phyloP scores from a whole-genome alignment of 306 rosid species.

The Castanea sativa region DNA sequence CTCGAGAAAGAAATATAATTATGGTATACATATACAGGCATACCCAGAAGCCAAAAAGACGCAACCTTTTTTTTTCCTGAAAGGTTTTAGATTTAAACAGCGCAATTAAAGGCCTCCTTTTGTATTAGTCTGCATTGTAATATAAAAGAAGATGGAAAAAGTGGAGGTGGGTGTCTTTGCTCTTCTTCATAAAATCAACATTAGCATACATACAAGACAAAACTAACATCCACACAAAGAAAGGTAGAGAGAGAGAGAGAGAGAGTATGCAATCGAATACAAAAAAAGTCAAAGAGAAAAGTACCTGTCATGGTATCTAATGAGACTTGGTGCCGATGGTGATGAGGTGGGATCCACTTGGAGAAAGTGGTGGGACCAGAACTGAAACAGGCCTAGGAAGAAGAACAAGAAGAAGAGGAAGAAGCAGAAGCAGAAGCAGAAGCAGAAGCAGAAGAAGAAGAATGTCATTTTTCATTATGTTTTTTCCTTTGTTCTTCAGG shows the following conservation, averaged over 20 bases:
- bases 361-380: slow-evolving; percentile 45
- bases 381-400: slow-evolving; percentile 2
- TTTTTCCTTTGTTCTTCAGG: neutral
- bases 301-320: slow-evolving; percentile 55
- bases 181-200: slow-evolving; percentile 21
- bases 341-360: slow-evolving; percentile 40
- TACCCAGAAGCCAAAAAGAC: slow-evolving; percentile 23
- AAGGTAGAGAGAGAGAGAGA: neutral
- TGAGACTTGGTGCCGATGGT: slow-evolving; percentile 34
- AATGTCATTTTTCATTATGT: slow-evolving; percentile 29
- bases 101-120: slow-evolving; percentile 40
- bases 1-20: neutral
- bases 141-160: slow-evolving; percentile 29
- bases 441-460: slow-evolving; percentile 11
- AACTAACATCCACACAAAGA: slow-evolving; percentile 9
- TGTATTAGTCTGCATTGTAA: slow-evolving; percentile 28
- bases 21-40: slow-evolving; percentile 14
- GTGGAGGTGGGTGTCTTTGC: slow-evolving; percentile 39
- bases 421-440: neutral
- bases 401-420: slow-evolving; percentile 5
- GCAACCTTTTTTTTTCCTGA: slow-evolving; percentile 3
- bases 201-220: slow-evolving; percentile 49
- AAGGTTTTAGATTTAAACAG: slow-evolving; percentile 13
- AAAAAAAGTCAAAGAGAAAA: slow-evolving; percentile 16
- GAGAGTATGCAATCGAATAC: slow-evolving; percentile 8